Evolutionary conservation across 2,329 filamentous ascomycete species (phyloP), one percentile per base, ranked within the genome.

Genomic region (Tolypocladium ophioglossoides): DNA sequence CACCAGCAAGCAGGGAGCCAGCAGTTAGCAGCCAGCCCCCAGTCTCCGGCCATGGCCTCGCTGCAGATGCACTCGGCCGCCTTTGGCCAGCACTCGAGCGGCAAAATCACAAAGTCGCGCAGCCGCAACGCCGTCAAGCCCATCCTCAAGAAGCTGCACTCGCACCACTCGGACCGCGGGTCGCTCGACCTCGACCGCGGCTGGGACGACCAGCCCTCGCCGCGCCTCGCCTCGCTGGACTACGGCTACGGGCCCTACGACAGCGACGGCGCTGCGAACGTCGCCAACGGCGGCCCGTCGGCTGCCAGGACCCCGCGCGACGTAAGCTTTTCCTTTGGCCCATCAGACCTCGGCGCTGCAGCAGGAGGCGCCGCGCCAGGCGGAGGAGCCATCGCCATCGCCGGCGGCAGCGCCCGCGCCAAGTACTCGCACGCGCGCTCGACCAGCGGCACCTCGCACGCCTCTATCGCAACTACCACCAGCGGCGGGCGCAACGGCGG

Each of bases 151-250:
- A 84, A 83, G 65, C 65, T 78, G 56, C 69, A 71, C 52, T 65
- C 67, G 12, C 59, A 60, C 40, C 73, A 77, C 50, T 82, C 79
- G 59, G 80, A 83, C 59, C 83, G 83, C 71, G 83, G 76, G 62
- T 85, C 82, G 48, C 68, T 85, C 56, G 83, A 86, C 61, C 66
- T 85, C 57, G 78, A 84, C 64, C 77, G 82, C 47, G 73, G 74
- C 22, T 82, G 79, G 74, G 77, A 80, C 44, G 80, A 84, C 56
- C 78, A 82, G 61, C 63, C 63, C 35, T 57, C 59, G 11, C 56
- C 56, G 9, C 50, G 54, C 30, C 52, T 55, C 12, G 51, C 52
- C 34, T 53, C 41, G 37, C 54, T 41, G 40, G 54, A 52, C 14
- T 34, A 50, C 50, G 62, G 62, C 54, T 66, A 63, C 57, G 66